Evolutionary conservation across 2,329 filamentous ascomycete species (phyloP), one percentile per base, ranked within the genome.

Genomic region (Ilyonectria sp.): DNA sequence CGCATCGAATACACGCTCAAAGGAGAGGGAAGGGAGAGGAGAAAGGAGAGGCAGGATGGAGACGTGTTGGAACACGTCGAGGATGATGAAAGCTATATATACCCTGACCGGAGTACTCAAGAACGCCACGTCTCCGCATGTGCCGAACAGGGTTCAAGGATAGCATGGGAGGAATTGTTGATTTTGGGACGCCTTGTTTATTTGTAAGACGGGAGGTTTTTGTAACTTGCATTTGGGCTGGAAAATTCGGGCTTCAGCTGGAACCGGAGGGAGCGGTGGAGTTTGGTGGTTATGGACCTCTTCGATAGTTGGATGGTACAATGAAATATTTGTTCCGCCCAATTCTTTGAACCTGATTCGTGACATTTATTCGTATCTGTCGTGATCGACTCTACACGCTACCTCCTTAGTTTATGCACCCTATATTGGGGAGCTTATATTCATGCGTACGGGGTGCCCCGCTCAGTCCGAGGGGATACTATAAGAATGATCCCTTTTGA

Each of bases 401-500:
- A 33, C 19, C 44, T 33, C 33, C 26, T 23, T 52, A 6, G n/a
- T 54, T 50, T 44, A 53, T 49, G 21, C 33, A 52, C 35, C 35
- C 44, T 46, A 40, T 60, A 60, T 55, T 26, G 9, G 33, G 29
- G 56, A 55, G 7, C 8, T 31, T 55, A 31, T 53, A 55, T 43
- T 65, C 21, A 59, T 68, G 52, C 33, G 26, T 55, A 54, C 9
- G 40, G 26, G 17, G n/a, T 11, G 40, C 17, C 47, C 31, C 17
- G 19, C 21, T 58, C 40, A 15, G 17, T 19, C 23, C 15, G 13
- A 37, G 9, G 1, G 35, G 11, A 35, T 60, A 10, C 49, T 73
- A 91, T 65, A 91, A 76, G 72, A 85, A 91, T 19, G 85, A 90
- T n/a, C 94, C 94, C 71, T 93, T 92, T 19, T 91, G 89, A 76